Conservation (phyloP, 441 rosid genomes). For the Aleurites moluccanus region DNA sequence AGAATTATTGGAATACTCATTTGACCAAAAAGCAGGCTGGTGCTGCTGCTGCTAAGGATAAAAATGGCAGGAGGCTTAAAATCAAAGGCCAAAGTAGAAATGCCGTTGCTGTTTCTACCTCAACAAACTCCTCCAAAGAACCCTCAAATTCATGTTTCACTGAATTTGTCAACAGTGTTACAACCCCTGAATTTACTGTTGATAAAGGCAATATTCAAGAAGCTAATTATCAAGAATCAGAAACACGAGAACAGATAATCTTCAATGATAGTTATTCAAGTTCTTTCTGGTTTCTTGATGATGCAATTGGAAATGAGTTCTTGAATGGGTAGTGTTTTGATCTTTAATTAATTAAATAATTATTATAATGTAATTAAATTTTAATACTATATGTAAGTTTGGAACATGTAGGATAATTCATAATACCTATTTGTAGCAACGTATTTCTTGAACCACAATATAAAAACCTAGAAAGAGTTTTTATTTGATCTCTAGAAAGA, state of each 20-base stretch:
- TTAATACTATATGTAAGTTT: too few species aligned
- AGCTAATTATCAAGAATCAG: slow-evolving; percentile 20
- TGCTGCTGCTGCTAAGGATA: slow-evolving; percentile 29
- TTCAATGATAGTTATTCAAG: slow-evolving; percentile 27
- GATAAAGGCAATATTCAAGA: slow-evolving; percentile 25
- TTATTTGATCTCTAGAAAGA: too few species aligned
- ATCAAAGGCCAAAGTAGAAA: not conserved
- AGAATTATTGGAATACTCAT: slow-evolving; percentile 73
- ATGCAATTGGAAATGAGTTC: slow-evolving; percentile 41
- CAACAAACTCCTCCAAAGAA: slow-evolving; percentile 29
- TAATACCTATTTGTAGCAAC: too few species aligned
- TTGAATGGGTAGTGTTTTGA: slow-evolving; percentile 39
- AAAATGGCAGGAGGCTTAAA: slow-evolving; percentile 13
- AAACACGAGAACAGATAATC: slow-evolving; percentile 17
- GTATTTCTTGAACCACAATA: too few species aligned
- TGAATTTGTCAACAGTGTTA: slow-evolving; percentile 10
- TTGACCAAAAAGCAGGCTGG: slow-evolving; percentile 50
- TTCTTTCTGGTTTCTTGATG: slow-evolving; percentile 47
- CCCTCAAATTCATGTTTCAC: slow-evolving; percentile 16
- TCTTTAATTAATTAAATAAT: slow-evolving; percentile 5
- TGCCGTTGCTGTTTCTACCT: slow-evolving; percentile 16
- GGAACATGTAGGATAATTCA: too few species aligned
- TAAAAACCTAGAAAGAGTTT: too few species aligned
- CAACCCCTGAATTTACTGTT: slow-evolving; percentile 16
- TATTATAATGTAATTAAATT: too few species aligned